phyloP scores from a whole-genome alignment of 352 stramenopile species.

The Thraustochytrium striatum region DNA sequence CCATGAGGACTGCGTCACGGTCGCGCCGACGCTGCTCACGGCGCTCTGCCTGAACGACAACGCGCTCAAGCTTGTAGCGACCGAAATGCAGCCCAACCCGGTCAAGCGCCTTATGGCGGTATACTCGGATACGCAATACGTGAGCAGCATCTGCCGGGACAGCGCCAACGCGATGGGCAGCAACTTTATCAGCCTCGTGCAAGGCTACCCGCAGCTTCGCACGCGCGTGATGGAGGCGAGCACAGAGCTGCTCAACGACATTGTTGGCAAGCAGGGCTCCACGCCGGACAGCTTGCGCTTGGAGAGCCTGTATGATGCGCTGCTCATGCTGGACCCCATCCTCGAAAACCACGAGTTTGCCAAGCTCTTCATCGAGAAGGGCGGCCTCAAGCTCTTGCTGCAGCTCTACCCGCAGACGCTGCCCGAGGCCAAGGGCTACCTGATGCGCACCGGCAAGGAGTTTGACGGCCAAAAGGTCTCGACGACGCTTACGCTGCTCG shows the following conservation, averaged over 20 bases:
- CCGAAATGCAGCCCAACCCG: constrained; percentile 6
- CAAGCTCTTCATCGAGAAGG: constrained; percentile 20
- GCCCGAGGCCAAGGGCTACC: neutral
- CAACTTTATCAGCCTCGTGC: neutral
- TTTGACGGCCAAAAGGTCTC: neutral
- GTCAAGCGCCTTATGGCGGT: constrained; percentile 11
- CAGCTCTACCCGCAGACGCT: constrained; percentile 40
- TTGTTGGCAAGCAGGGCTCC: neutral
- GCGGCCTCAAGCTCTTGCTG: constrained; percentile 45
- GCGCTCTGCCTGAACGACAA: constrained; percentile 26
- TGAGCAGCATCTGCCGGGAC: neutral
- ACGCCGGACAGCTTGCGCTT: neutral
- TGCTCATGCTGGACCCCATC: constrained; percentile 7
- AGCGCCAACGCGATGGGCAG: neutral
- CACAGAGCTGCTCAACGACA: neutral
- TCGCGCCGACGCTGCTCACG: neutral
- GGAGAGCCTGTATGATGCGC: constrained; percentile 9
- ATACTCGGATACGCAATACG: constrained; percentile 24
- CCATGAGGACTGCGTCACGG: neutral
- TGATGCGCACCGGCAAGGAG: neutral
- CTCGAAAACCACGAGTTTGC: constrained; percentile 25
- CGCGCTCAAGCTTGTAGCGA: constrained; percentile 10
- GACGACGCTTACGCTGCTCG: constrained; percentile 15
- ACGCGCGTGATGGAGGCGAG: neutral
- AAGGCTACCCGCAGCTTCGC: constrained; percentile 12